phyloP scores from a whole-genome alignment of 257 asterid genomes.

The Solanum sitiens region DNA sequence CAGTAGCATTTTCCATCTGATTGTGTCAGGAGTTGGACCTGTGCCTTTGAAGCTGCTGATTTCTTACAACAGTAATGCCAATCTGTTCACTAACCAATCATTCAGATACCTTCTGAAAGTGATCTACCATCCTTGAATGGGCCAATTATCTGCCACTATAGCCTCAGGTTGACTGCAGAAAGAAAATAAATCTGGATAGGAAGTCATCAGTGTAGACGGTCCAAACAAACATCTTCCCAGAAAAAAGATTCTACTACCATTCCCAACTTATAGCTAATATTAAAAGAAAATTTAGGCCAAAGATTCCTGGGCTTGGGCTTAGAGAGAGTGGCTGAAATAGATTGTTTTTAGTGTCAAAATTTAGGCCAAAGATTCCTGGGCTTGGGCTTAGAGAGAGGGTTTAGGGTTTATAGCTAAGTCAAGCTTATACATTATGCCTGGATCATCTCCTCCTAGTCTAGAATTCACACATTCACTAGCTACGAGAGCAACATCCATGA shows the following conservation, averaged over 20 bases:
- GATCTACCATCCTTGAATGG: neutral
- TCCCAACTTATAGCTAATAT: neutral
- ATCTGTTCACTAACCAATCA: neutral
- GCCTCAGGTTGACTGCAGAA: neutral
- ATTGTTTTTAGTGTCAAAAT: no score
- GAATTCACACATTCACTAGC: neutral
- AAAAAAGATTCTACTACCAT: neutral
- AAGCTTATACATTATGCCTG: neutral
- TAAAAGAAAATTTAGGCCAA: neutral
- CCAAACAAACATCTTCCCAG: neutral
- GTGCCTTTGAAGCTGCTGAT: neutral
- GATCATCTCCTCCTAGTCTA: neutral
- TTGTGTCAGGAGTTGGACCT: neutral
- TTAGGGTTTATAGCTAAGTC: neutral
- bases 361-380: no score
- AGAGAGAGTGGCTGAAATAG: no score
- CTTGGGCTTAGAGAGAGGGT: no score
- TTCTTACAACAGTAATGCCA: neutral
- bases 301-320: neutral
- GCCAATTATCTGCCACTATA: neutral
- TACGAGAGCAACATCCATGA: neutral
- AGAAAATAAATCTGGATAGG: neutral
- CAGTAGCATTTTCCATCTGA: neutral
- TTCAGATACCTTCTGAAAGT: neutral
- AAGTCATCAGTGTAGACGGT: neutral